phyloP scores from a whole-genome alignment of 139 green algal species.

The Trebouxia sp. region DNA sequence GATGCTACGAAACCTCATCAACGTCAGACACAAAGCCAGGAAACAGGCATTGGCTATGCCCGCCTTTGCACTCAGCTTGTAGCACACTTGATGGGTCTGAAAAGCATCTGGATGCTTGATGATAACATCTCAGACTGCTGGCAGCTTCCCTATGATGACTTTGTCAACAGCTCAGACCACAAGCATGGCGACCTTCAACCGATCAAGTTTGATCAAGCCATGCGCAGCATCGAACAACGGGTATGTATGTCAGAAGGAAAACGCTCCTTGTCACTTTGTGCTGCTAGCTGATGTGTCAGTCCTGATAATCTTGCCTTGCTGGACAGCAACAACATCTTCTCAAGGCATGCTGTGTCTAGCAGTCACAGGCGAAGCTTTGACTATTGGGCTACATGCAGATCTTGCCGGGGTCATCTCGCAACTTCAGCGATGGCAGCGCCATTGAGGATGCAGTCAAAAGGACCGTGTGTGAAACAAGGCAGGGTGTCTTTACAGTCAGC shows the following conservation, averaged over 20 bases:
- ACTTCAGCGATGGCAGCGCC: too few relatives aligned
- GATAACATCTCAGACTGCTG: conserved; percentile 21
- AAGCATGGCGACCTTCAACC: neutral
- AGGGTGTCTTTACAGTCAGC: too few relatives aligned
- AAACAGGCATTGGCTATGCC: conserved; percentile 20
- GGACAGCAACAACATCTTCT: neutral
- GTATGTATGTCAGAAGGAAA: too few relatives aligned
- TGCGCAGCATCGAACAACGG: neutral
- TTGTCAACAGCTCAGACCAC: neutral
- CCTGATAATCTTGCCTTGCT: too few relatives aligned
- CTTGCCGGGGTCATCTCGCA: too few relatives aligned
- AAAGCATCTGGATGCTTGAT: conserved; percentile 10
- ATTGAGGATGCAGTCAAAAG: too few relatives aligned
- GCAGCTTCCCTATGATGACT: neutral
- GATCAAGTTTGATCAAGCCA: neutral
- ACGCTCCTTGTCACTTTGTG: neutral
- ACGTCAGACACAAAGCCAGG: too few relatives aligned
- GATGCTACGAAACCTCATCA: too few relatives aligned
- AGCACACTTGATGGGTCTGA: neutral
- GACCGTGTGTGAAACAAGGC: too few relatives aligned
- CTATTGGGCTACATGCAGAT: neutral
- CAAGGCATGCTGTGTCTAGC: neutral
- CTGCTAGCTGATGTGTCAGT: neutral
- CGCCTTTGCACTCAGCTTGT: conserved; percentile 18
- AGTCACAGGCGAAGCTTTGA: neutral